A percentile compares a stretch with the other conserved stretches of the same genome.
phyloP scores from a whole-genome alignment of 768 basidiomycete species.

The Leccinum rimulosum region DNA sequence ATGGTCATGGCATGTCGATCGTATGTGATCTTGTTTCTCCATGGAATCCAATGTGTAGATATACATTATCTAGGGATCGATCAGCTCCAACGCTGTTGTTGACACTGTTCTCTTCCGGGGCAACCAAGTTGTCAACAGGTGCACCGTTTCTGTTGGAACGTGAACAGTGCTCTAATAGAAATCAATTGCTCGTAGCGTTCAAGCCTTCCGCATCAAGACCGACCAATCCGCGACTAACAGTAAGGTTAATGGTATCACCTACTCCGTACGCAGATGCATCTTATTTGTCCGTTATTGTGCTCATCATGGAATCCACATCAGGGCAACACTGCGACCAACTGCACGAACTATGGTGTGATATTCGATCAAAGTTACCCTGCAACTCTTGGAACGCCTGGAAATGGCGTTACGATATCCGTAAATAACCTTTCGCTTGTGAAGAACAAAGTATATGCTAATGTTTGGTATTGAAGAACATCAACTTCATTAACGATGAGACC shows the following conservation, averaged over 20 bases:
- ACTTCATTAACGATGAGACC: constrained; percentile 42
- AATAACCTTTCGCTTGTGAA: constrained; percentile 15
- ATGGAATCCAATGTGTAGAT: not conserved
- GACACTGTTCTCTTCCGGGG: constrained; percentile 44
- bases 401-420: constrained; percentile 57
- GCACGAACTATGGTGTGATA: constrained; percentile 51
- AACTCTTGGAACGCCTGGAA: constrained; percentile 52
- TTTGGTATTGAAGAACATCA: constrained; percentile 39
- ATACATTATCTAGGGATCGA: constrained; percentile 46
- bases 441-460: not conserved
- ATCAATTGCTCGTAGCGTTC: constrained; percentile 34
- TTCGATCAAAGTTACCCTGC: constrained; percentile 64
- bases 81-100: constrained; percentile 45
- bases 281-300: not conserved
- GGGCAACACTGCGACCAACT: constrained; percentile 53
- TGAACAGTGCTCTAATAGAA: not conserved
- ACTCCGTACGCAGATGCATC: constrained; percentile 35
- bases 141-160: constrained; percentile 1
- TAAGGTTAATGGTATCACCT: constrained; percentile 49
- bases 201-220: constrained; percentile 65
- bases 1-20: constrained; percentile 66
- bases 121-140: constrained; percentile 60
- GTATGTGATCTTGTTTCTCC: constrained; percentile 14
- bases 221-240: constrained; percentile 42
- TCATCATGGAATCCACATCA: constrained; percentile 17